Base-by-base conservation (phyloP, 208 protist species). In the Crithidia sp. region DNA sequence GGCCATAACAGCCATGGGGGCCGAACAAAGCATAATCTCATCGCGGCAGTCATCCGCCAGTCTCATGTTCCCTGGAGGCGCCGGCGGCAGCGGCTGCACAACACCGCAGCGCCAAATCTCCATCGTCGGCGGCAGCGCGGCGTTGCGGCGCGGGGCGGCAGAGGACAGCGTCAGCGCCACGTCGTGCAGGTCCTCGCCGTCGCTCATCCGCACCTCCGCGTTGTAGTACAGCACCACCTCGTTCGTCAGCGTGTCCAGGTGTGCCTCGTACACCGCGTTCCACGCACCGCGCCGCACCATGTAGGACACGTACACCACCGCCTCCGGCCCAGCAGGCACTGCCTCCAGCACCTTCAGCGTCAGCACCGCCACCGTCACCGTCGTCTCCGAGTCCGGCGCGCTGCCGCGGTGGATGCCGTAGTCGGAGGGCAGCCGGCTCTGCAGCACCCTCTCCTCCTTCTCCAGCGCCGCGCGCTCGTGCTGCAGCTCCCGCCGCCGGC, bases 161-260 rank as follows among this genome's bases (percentile, higher is more conserved):
- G 71, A 77, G 39, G 63, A 71, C 5, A 77, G 55, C 56, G 71
- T 77, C 55, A 77, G 63, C 37, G 36, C 14, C 61, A 77, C 71
- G 52, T 71, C 63, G 19, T 50, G 44, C 63, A 77, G 66, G 57
- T 77, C 71, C 7, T 77, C 71, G 44, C 71, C 71, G n/a, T 9
- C 40, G 56, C 44, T 45, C 37, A 77, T 59, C 19, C 56, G 37
- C 36, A 77, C 71, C 57, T 77, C 71, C 12, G 71, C 71, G 56
- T 70, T 77, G 57, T 77, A 77, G 71, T 77, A 65, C 37, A 77
- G 17, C 13, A 66, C 63, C 55, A 77, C 71, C 49, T 77, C 71
- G 47, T 70, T 71, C 16, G 71, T 77, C 57, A 39, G 2, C 2
- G 71, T 77, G 56, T 77, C 61, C 16, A 77, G 47, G 47, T 77